A percentile compares a stretch with the other conserved stretches of the same genome.
These are phyloP conservation scores for Pichia nakasei DNA, from an alignment of 805 yeast genomes.

Conservation along the genomic window DNA sequence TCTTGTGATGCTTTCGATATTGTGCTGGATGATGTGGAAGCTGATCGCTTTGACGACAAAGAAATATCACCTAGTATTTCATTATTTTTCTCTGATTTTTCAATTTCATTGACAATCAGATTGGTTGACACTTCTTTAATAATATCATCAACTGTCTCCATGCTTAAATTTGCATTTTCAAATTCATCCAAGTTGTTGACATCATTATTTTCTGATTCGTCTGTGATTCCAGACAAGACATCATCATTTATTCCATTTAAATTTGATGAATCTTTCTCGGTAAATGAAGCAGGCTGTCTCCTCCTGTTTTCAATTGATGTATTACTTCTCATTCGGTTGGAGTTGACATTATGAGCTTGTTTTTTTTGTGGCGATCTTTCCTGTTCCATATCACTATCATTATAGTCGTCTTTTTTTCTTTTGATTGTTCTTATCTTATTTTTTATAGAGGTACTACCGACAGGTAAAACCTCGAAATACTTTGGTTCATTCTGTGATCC, in stretches of 20 bases:
- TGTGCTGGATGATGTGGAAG: not conserved
- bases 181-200: not conserved
- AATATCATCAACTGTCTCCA: not conserved
- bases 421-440: conserved; percentile 26
- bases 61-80: not conserved
- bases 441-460: conserved; percentile 18
- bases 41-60: not conserved
- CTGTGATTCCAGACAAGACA: not conserved
- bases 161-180: not conserved
- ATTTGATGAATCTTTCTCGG: not conserved
- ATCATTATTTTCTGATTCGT: too few relatives aligned
- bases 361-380: not conserved
- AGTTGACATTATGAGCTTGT: not conserved
- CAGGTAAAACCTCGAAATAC: conserved; percentile 15
- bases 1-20: too few relatives aligned
- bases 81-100: not conserved
- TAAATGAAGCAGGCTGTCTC: not conserved
- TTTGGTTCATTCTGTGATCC: conserved; percentile 20
- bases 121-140: not conserved
- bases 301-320: not conserved
- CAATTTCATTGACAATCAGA: not conserved
- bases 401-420: conserved; percentile 26
- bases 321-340: conserved; percentile 1
- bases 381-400: not conserved
- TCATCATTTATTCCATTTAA: not conserved